Conservation (phyloP, 1,139 yeast genomes). For the Lizanozyma gosingica region DNA sequence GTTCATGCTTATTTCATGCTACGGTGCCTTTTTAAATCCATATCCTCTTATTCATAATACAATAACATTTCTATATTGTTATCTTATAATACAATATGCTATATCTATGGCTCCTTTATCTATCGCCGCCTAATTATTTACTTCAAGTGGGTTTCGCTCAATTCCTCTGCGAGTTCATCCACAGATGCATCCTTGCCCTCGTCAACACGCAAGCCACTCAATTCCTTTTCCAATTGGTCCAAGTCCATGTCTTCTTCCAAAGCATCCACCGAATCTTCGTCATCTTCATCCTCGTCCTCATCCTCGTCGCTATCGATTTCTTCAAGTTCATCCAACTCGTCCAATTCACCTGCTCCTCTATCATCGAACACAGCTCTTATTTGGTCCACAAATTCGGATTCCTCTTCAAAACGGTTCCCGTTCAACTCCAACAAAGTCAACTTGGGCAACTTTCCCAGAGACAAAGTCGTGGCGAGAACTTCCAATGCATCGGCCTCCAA, state of each 20-base stretch:
- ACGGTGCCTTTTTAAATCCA: no score
- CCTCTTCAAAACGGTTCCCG: constrained; percentile 87
- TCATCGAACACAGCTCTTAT: constrained; percentile 58
- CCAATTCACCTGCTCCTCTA: constrained; percentile 74
- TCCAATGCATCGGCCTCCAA: constrained; percentile 59
- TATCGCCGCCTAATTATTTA: no score
- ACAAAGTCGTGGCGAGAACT: constrained; percentile 43
- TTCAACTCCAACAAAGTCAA: constrained; percentile 70
- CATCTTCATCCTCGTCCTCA: constrained; percentile 62
- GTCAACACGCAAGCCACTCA: constrained; percentile 24
- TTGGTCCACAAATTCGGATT: constrained; percentile 46
- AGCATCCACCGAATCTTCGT: constrained; percentile 46
- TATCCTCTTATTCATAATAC: no score
- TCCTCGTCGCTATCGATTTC: constrained; percentile 83
- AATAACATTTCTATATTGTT: no score
- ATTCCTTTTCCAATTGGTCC: constrained; percentile 53
- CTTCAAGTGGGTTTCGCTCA: constrained; percentile 44
- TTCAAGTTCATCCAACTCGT: constrained; percentile 90
- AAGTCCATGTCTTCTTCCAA: constrained; percentile 45
- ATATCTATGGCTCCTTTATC: no score
- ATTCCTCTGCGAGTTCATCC: constrained; percentile 51
- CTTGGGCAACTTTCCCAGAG: constrained; percentile 44
- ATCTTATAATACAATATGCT: no score
- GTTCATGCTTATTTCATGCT: no score
- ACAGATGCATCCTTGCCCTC: constrained; percentile 35